Base-by-base conservation (phyloP, 2,329 filamentous ascomycete species). In the Colletotrichum tropicale region DNA sequence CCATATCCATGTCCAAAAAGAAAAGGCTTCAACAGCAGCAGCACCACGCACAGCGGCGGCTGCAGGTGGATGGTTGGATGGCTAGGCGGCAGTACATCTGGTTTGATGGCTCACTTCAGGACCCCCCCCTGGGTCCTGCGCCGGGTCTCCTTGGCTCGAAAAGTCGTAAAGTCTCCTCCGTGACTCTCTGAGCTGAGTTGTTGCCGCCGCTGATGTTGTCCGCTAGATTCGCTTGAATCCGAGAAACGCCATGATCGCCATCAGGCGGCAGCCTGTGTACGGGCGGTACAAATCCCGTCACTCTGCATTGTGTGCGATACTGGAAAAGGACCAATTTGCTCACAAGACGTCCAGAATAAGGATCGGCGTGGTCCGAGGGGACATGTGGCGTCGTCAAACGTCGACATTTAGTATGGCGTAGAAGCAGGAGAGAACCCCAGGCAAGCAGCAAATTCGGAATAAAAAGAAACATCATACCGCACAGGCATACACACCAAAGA, bases 31-130 rank as follows among this genome's bases (percentile, higher is more conserved):
- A 75, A 38, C 72, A 65, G 43, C 43, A 67, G 58, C 18, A 61
- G 28, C 58, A 36, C 30, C n/a, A 28, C 69, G 38, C n/a, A 34
- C 73, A 32, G 55, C 56, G 70, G 70, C 73, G 64, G 48, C 73
- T 75, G 73, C 73, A 75, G 73, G 73, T 73, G 64, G 21, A 68
- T 75, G 70, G 28, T 43, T 67, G 70, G 62, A 60, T 62, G 68
- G 30, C 34, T 38, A 55, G 43, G 32, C 55, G 48, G 62, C 61
- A 62, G 68, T 28, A 71, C 30, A 30, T 36, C 26, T 71, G 55
- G 56, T 34, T 70, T 30, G 58, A 26, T 38, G 38, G 38, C 8
- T 65, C 70, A 36, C 58, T 52, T 55, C 38, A 66, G 38, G 55
- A 60, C 69, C 69, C 69, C 69, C 69, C 73, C 73, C 43, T 71